These are phyloP conservation scores for Fraxinus latifolia DNA, from an alignment of 305 asterid species.

Conservation along the genomic window DNA sequence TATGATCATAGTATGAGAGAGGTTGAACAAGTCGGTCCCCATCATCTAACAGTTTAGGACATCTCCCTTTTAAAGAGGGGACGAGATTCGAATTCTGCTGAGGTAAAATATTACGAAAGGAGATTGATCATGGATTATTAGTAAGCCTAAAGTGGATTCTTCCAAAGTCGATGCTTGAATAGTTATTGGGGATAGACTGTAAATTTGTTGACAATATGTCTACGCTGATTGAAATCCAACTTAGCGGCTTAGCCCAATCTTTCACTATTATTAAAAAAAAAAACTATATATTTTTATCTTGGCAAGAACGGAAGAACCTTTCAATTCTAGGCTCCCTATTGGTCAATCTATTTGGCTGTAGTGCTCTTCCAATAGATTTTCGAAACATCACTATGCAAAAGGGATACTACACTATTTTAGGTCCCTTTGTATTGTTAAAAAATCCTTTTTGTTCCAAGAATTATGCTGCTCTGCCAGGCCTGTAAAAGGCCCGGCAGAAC, in stretches of 20 bases:
- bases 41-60: not conserved
- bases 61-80: not conserved
- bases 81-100: not conserved
- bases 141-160: not conserved
- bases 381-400: constrained; percentile 19
- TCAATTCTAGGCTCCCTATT: constrained; percentile 11
- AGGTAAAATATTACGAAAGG: too few species aligned
- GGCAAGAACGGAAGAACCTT: not conserved
- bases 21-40: not conserved
- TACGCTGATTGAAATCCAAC: not conserved
- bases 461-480: too few species aligned
- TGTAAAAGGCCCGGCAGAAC: too few species aligned
- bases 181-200: not conserved
- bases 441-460: not conserved
- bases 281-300: not conserved
- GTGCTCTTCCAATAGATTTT: not conserved
- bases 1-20: not conserved
- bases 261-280: not conserved
- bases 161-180: not conserved
- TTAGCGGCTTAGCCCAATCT: not conserved
- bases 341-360: constrained; percentile 27
- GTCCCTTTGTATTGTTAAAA: not conserved
- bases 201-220: not conserved
- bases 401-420: not conserved
- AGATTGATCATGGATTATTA: too few species aligned